Conservation (phyloP, 768 basidiomycete species). For the Pholiota conissans region DNA sequence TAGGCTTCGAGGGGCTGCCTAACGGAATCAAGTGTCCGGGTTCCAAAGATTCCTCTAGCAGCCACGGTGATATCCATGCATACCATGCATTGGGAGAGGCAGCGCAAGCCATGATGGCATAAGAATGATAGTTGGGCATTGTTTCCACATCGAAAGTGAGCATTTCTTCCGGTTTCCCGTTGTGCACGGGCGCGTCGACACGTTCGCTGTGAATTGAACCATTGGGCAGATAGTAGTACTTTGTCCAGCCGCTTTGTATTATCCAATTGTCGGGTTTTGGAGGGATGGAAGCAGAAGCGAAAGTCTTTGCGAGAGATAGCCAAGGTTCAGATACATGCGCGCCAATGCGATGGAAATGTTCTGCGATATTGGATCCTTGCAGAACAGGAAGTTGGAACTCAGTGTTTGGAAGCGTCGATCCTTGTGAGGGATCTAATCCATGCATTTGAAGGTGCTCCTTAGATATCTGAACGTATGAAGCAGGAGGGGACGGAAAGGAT, state of each 20-base stretch:
- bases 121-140: conserved; percentile 78
- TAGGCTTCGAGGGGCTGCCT: conserved; percentile 50
- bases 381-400: conserved; percentile 82
- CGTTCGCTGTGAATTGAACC: conserved; percentile 77
- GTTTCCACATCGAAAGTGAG: conserved; percentile 95
- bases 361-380: conserved; percentile 76
- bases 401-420: conserved; percentile 78
- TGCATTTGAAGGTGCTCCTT: conserved; percentile 80
- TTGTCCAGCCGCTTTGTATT: conserved; percentile 83
- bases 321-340: conserved; percentile 70
- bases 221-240: conserved; percentile 69
- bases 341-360: conserved; percentile 89
- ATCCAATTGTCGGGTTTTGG: conserved; percentile 53
- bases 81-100: conserved; percentile 88
- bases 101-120: conserved; percentile 87
- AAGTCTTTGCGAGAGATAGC: conserved; percentile 62
- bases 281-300: conserved; percentile 56
- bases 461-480: conserved; percentile 70
- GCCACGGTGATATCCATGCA: conserved; percentile 94
- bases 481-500: conserved; percentile 61
- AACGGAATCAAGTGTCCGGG: conserved; percentile 75
- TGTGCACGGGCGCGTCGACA: conserved; percentile 65
- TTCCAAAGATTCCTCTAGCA: conserved; percentile 58
- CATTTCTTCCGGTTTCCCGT: conserved; percentile 66
- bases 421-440: conserved; percentile 76